Percentiles rank a stretch among this genome's conserved stretches.
These are phyloP conservation scores for Myxozyma vanderwaltii DNA, from an alignment of 805 yeast genomes.

Conservation along the genomic window DNA sequence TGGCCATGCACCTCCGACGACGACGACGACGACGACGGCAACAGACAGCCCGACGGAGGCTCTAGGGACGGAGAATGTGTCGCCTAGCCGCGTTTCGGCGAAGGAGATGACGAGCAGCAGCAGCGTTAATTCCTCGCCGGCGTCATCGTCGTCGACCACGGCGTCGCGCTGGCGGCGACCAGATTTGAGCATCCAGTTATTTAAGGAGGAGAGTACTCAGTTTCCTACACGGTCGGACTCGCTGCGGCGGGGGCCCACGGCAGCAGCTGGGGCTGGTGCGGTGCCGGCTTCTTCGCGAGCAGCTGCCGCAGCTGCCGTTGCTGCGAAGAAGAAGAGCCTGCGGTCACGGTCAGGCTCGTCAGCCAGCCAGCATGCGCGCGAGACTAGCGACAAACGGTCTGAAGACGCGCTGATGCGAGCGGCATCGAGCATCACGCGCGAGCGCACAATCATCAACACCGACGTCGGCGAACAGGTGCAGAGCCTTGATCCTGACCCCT, in stretches of 20 bases:
- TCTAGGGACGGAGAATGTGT: too few relatives aligned
- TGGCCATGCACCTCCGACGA: too few relatives aligned
- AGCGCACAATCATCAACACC: constrained; percentile 25
- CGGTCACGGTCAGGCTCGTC: not conserved
- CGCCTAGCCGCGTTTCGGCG: not conserved
- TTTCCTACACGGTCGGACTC: constrained; percentile 36
- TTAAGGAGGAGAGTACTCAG: constrained; percentile 12
- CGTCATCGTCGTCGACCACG: constrained; percentile 1
- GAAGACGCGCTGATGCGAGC: not conserved
- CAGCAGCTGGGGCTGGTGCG: too few relatives aligned
- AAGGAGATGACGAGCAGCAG: not conserved
- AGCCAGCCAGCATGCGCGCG: not conserved
- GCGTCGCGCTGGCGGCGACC: constrained; percentile 26
- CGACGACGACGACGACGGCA: too few relatives aligned
- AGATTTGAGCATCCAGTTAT: constrained; percentile 27
- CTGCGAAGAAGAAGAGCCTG: not conserved
- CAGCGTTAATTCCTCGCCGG: not conserved
- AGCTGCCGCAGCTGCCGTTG: constrained; percentile 6
- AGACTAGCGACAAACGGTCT: not conserved
- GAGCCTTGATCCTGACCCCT: not conserved
- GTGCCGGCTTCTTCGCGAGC: constrained; percentile 1
- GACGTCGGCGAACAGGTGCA: not conserved
- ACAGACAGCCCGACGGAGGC: too few relatives aligned
- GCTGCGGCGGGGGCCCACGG: constrained; percentile 27
- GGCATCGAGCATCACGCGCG: constrained; percentile 16